Base-by-base conservation (phyloP, 352 stramenopile genomes). In the Globisporangium cederbergense region DNA sequence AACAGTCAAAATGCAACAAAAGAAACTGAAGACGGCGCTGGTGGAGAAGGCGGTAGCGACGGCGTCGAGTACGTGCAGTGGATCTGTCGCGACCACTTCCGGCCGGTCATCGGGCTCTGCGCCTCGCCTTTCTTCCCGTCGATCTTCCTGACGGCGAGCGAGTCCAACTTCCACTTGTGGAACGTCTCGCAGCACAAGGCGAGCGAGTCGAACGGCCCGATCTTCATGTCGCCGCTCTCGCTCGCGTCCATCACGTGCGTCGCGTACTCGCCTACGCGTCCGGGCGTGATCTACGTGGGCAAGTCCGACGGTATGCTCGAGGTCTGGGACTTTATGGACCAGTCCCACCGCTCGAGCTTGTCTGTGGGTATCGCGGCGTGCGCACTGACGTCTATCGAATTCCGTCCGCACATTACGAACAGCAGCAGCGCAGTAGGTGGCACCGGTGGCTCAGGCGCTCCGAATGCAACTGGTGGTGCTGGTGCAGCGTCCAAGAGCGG, bases 321-420 rank as follows among this genome's bases (percentile, higher is more conserved):
- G 65, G 88, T 98, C 46, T 98, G 92, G 93, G 93, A 98, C 65
- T 96, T 98, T 53, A 84, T 96, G 60, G 93, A 98, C 64, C 88
- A 95, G 65, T 96, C 87, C 14, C 91, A 97, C 54, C 86, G 83
- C 16, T 85, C 86, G 9, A 95, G 81, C 54, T 74, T 95, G 11
- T 85, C 81, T 2, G 78, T 93, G 42, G 83, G 84, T 18, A 83
- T 96, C 70, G 91, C 91, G 32, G 88, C 90, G 2, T 96, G 83
- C 43, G 77, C 85, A 25, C 82, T 97, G 4, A 97, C 90, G n/a
- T 90, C 86, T 0, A 87, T 94, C 57, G 76, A 94, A 66, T 94
- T 96, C 68, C 77, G 82, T 16, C 73, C 78, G 20, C 67, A 71
- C 38, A 34, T 80, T 13, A 47, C 60, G 57, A 67, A n/a, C 47